These are phyloP conservation scores for Stachybotrys chartarum DNA, from an alignment of 2,329 filamentous ascomycete genomes.

Conservation along the genomic window DNA sequence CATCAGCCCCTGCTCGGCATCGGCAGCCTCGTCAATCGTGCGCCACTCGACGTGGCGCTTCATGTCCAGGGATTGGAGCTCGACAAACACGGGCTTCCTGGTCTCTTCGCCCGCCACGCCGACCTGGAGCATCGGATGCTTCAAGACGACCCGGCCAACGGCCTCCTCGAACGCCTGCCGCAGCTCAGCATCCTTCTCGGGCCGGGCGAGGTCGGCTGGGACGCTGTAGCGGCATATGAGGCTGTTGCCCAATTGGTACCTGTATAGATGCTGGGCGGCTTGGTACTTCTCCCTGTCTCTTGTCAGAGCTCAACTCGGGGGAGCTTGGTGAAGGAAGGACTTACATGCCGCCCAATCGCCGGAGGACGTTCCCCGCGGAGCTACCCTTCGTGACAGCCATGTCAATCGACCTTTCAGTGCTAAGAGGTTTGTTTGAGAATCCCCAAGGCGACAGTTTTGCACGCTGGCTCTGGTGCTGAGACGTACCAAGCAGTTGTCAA, in stretches of 20 bases:
- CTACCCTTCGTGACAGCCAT: neutral
- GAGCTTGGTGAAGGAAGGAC: neutral
- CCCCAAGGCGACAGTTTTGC: too few species aligned
- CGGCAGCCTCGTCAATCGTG: neutral
- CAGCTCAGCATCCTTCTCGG: neutral
- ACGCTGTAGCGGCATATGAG: constrained; percentile 7
- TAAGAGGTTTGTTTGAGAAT: too few species aligned
- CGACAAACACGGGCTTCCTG: constrained; percentile 8
- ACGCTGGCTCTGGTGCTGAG: too few species aligned
- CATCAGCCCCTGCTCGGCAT: neutral
- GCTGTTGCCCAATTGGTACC: constrained; percentile 1
- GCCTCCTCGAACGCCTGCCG: constrained; percentile 5
- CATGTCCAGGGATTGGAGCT: constrained; percentile 10
- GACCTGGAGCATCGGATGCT: constrained; percentile 13
- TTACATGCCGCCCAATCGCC: neutral
- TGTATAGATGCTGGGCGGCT: neutral
- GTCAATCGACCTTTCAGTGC: too few species aligned
- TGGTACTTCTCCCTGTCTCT: neutral
- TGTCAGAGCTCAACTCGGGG: neutral
- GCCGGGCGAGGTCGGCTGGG: neutral
- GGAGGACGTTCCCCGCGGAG: neutral
- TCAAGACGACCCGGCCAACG: constrained; percentile 7
- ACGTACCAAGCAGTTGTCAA: too few species aligned
- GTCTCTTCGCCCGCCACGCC: constrained; percentile 8
- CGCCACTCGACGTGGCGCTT: constrained; percentile 11